Evolutionary conservation across 2,329 filamentous ascomycete species (phyloP), one percentile per base, ranked within the genome.

Genomic region (Neofusicoccum umdonicola): DNA sequence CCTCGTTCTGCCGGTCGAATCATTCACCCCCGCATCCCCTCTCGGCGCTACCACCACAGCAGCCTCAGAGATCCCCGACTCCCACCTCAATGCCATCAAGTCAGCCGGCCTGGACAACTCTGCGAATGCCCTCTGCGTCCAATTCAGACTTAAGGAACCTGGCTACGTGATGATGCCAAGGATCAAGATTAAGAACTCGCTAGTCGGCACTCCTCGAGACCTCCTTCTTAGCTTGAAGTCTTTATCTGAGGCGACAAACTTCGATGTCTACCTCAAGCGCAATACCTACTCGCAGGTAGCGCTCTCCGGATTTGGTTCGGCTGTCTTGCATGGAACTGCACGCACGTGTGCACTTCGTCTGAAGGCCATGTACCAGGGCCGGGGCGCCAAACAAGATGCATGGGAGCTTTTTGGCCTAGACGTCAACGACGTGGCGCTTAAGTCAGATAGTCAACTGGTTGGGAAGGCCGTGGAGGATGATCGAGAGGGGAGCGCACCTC

Each of bases 91-190:
- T 22, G 42, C 44, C 19, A 19, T 60, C 41, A 60, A 27, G 6
- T 22, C 41, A 8, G 34, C 42, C 22, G 42, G 56, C 11, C 42
- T 60, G 3, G 13, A 13, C 56, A 45, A 37, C 15, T 22, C 41
- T 4, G 3, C 27, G 4, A 39, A 47, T n/a, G 27, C 34, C 15
- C 17, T 60, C 9, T 42, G 42, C 17, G 22, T 60, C 7, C 42
- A 35, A 47, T 47, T 60, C 27, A 45, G 31, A 15, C 15, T 60
- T 11, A 47, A 7, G 15, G n/a, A 48, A 4, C 42, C 42, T 12
- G 56, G 42, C 27, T 60, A 60, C 42, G 56, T 60, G 22, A 13
- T 60, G 31, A 60, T 60, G 56, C 56, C 56, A 11, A 48, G 56
- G 42, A 47, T 60, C 4, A 60, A 60, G 12, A 8, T 60, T n/a